Base-by-base conservation (phyloP, 305 asterid genomes). In the Stenogyne calaminthoides region DNA sequence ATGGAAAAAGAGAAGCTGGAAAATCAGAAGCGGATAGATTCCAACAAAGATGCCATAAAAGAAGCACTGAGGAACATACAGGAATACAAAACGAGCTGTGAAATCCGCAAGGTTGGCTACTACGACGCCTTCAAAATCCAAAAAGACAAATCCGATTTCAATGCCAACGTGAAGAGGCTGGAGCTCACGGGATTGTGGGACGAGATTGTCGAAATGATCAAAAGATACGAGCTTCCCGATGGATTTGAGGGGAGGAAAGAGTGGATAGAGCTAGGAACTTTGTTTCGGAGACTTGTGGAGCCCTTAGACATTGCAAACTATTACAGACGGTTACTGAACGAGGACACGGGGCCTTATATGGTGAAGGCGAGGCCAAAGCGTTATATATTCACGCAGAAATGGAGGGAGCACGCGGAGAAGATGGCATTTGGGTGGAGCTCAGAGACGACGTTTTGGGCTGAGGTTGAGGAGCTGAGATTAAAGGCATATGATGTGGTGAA, bases 221-320 rank as follows among this genome's bases (percentile, higher is more conserved):
- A 82, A 72, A 67, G 96, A 69, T 80, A 81, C 12, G 97, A 89
- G 71, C 91, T 91, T n/a, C 96, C 96, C 2, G 96, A 93, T 18
- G 87, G 86, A 69, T 91, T 91, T n/a, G 98, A 91, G 84, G 86
- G 86, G 72, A 72, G 80, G 51, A 86, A 82, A 59, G 97, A 93
- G 65, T 93, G 97, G 97, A 79, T 89, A 25, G 83, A 88, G 64
- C 80, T 91, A 8, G 98, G 96, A 40, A 91, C 95, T 27, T 22
- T 64, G 82, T 93, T 78, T 5, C 76, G 96, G 64, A 65, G 92
- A 54, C 83, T 88, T 11, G 70, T 88, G 52, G 98, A 93, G 90
- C 97, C 98, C 7, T 64, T 93, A 62, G 98, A 93, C 82, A 91
- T 91, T 34, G 96, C 97, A 25, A 93, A 93, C 83, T 93, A 93